Conservation (phyloP, 306 rosid genomes). For the Ormosia emarginata region DNA sequence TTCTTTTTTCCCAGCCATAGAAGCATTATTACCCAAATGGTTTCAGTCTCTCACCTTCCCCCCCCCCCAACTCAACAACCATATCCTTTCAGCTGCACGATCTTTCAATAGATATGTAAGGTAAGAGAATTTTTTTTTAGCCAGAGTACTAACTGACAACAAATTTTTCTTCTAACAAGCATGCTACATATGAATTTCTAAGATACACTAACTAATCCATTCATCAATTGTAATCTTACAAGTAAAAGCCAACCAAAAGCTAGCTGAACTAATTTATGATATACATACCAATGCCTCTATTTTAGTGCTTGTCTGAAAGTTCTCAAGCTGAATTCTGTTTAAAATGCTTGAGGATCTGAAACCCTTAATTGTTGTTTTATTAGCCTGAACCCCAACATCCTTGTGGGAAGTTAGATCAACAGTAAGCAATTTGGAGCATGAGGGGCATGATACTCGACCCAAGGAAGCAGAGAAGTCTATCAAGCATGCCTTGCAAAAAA, state of each 20-base stretch:
- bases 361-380: conserved; percentile 69
- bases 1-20: background rate
- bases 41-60: background rate
- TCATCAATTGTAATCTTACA: background rate
- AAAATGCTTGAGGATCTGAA: conserved; percentile 83
- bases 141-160: background rate
- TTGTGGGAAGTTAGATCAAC: conserved; percentile 60
- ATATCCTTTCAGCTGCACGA: background rate
- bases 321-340: conserved; percentile 70
- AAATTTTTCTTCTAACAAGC: background rate
- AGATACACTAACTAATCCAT: background rate
- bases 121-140: background rate
- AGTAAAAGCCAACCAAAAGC: background rate
- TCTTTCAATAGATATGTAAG: background rate
- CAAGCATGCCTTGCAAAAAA: conserved; percentile 81
- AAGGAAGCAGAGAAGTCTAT: conserved; percentile 59
- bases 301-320: conserved; percentile 96
- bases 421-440: conserved; percentile 73
- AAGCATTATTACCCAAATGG: background rate
- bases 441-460: conserved; percentile 70
- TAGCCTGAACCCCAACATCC: conserved; percentile 34
- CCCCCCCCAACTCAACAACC: background rate
- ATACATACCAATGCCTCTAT: conserved; percentile 93
- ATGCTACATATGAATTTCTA: background rate
- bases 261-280: background rate